These are phyloP conservation scores for Penicillium bialowiezense DNA, from an alignment of 495 filamentous ascomycete genomes.

Conservation along the genomic window DNA sequence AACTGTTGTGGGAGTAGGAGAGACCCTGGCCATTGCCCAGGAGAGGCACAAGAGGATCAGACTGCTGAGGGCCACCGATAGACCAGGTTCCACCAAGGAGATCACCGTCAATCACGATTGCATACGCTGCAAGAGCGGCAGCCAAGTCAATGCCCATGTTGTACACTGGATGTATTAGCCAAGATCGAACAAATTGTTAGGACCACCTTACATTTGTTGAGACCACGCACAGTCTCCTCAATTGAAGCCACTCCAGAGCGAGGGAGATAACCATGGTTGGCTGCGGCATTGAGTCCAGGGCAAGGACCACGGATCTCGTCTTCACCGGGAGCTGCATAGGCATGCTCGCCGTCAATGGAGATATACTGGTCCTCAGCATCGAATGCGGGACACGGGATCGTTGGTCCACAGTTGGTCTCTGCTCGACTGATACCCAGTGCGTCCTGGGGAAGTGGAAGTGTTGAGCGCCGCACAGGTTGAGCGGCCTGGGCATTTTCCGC, in stretches of 20 bases:
- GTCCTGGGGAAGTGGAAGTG: constrained; percentile 5
- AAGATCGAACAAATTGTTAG: neutral
- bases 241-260: constrained; percentile 19
- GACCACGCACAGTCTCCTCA: constrained; percentile 6
- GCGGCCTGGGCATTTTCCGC: neutral
- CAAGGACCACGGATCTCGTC: constrained; percentile 24
- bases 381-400: constrained; percentile 1
- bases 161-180: constrained; percentile 5
- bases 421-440: constrained; percentile 8
- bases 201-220: constrained; percentile 5
- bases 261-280: constrained; percentile 55
- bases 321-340: constrained; percentile 5
- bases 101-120: constrained; percentile 20
- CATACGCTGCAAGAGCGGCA: constrained; percentile 20
- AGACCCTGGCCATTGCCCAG: constrained; percentile 18
- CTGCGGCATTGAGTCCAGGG: constrained; percentile 53
- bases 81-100: constrained; percentile 17
- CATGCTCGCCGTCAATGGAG: constrained; percentile 8
- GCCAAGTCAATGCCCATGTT: constrained; percentile 13
- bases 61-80: constrained; percentile 18
- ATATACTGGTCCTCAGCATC: constrained; percentile 5
- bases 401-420: constrained; percentile 9
- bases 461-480: neutral
- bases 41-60: constrained; percentile 8
- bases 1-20: constrained; percentile 25